Base-by-base conservation (phyloP, 208 protist species). In the Trypanosoma rangeli region DNA sequence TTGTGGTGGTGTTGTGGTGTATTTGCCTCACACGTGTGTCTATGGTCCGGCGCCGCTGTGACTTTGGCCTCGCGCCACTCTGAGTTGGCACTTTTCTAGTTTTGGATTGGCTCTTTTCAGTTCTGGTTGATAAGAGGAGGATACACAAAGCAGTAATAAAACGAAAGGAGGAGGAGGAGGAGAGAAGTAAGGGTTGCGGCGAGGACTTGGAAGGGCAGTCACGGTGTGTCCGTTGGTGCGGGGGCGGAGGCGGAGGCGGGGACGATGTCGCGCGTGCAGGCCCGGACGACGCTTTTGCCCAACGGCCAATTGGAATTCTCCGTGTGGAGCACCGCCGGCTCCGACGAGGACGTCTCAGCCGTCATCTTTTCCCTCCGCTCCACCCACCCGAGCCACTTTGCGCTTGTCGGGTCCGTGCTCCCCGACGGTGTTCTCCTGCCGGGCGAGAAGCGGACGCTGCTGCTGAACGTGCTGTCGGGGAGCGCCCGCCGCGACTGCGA, bases 321-420 rank as follows among this genome's bases (percentile, higher is more conserved):
- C 1, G 3, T 73, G 18, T 50, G 20, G 33, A 73, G 66, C 35
- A 37, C 49, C 5, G 46, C 56, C 18, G 28, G 7, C 13, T 50
- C 31, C 0, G 54, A 63, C 0, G 44, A 3, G 16, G 10, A 63
- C 35, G 29, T 12, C 33, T 64, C 50, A 63, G 78, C 81, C 0
- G 53, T 90, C 56, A 88, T 93, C 50, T 81, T 84, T 44, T 87
- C 87, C 9, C 82, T 93, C 7, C 87, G 87, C 37, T 68, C 71
- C 37, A 90, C 87, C 5, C 84, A 93, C 54, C 84, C 83, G 33
- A 69, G 82, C 3, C 68, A 81, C 52, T 85, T 93, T 73, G 76
- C 55, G 29, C 42, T 80, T 10, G 54, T 80, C 52, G 64, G 57
- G 1, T 73, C 82, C 22, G 75, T 74, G 26, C 39, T 91, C 33